phyloP scores from a whole-genome alignment of 352 stramenopile genomes.

The Sclerospora graminicola region DNA sequence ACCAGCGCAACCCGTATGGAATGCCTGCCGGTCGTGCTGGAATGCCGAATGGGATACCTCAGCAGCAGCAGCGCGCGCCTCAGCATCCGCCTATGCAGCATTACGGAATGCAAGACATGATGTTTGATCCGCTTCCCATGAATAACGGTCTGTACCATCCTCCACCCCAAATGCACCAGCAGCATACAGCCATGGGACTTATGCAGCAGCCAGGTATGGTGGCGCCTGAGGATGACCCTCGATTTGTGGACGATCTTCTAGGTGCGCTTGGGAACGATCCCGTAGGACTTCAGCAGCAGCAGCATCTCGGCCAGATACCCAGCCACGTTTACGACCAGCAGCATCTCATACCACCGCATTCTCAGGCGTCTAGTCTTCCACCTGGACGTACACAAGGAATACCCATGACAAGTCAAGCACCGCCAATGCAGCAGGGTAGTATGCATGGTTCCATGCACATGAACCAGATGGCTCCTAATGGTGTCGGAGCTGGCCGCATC shows the following conservation, averaged over 20 bases:
- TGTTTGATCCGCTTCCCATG: slow-evolving; percentile 67
- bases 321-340: slow-evolving; percentile 50
- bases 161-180: slow-evolving; percentile 21
- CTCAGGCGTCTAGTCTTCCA: slow-evolving; percentile 20
- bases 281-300: slow-evolving; percentile 38
- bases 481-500: slow-evolving; percentile 6
- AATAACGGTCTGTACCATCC: slow-evolving; percentile 47
- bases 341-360: slow-evolving; percentile 37
- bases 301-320: slow-evolving; percentile 40
- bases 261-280: slow-evolving; percentile 43
- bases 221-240: slow-evolving; percentile 47
- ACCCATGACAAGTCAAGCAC: slow-evolving; percentile 19
- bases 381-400: slow-evolving; percentile 17
- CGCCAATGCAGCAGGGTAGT: slow-evolving; percentile 24
- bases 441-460: slow-evolving; percentile 22
- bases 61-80: slow-evolving; percentile 17
- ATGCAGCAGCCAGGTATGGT: slow-evolving; percentile 44
- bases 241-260: slow-evolving; percentile 65
- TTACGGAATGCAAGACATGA: slow-evolving; percentile 64
- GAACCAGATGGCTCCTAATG: slow-evolving; percentile 20
- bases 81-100: slow-evolving; percentile 28
- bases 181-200: slow-evolving; percentile 33
- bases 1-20: slow-evolving; percentile 48
- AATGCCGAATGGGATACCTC: slow-evolving; percentile 31
- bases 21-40: slow-evolving; percentile 30